Evolutionary conservation across 768 basidiomycete species (phyloP).

Genomic region (Rhizopogon rudus): DNA sequence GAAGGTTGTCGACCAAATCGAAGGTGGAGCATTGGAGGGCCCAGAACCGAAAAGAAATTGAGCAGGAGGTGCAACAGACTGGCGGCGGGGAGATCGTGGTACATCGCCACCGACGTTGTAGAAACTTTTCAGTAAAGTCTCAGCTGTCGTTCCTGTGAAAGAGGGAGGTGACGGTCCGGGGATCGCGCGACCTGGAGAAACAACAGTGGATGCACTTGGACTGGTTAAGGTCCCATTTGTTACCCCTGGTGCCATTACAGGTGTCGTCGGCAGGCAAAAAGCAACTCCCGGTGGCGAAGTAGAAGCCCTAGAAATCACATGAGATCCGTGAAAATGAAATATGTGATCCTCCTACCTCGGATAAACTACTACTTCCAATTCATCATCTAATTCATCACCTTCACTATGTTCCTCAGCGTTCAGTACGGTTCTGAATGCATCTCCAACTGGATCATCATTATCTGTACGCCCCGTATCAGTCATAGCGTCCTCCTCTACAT

Average conservation of each 20-base stretch:
- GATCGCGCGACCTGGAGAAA: constrained; percentile 20
- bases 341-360: constrained; percentile 41
- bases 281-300: constrained; percentile 13
- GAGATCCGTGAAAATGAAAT: constrained; percentile 1
- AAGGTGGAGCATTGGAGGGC: constrained; percentile 38
- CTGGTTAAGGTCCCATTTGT: constrained; percentile 4
- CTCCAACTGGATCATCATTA: constrained; percentile 70
- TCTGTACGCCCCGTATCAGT: constrained; percentile 72
- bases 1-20: constrained; percentile 63
- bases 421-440: constrained; percentile 53
- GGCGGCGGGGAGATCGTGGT: constrained; percentile 9
- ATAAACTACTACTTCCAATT: constrained; percentile 63
- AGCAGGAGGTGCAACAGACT: constrained; percentile 27
- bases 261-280: constrained; percentile 16
- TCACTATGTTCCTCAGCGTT: constrained; percentile 35
- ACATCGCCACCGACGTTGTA: constrained; percentile 14
- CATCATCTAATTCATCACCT: constrained; percentile 50
- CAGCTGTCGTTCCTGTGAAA: constrained; percentile 49
- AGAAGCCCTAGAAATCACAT: constrained; percentile 10
- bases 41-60: constrained; percentile 52
- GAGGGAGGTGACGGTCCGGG: constrained; percentile 16
- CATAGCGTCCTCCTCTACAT: constrained; percentile 54
- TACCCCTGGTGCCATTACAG: constrained; percentile 3
- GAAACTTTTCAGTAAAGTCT: constrained; percentile 56
- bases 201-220: background rate